These are phyloP conservation scores for Monascus ruber DNA, from an alignment of 2,329 filamentous ascomycete species.

Conservation along the genomic window DNA sequence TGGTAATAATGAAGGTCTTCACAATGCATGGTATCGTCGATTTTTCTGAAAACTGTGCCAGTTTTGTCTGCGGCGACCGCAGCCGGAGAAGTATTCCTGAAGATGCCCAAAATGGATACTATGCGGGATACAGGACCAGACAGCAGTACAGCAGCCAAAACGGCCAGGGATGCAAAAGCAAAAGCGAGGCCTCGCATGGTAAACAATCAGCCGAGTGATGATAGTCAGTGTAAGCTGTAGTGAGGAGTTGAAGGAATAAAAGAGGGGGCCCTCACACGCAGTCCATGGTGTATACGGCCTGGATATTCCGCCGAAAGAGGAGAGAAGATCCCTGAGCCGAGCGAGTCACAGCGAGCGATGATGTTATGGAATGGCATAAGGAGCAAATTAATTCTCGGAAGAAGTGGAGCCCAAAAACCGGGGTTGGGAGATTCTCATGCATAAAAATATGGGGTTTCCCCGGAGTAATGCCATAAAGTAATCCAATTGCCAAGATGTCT, in stretches of 20 bases:
- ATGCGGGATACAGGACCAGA: conserved; percentile 9
- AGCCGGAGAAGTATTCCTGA: conserved; percentile 10
- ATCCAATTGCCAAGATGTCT: too few relatives aligned
- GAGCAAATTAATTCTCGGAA: neutral
- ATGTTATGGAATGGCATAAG: neutral
- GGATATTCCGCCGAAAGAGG: too few relatives aligned
- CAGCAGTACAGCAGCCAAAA: conserved; percentile 9
- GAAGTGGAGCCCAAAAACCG: too few relatives aligned
- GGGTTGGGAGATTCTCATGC: too few relatives aligned
- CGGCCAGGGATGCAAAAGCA: conserved; percentile 9
- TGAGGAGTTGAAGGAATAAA: neutral
- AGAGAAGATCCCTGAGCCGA: too few relatives aligned
- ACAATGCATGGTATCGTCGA: conserved; percentile 45
- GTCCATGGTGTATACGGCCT: too few relatives aligned
- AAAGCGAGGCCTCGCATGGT: conserved; percentile 11
- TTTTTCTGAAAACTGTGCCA: conserved; percentile 27
- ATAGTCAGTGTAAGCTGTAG: neutral
- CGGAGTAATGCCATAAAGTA: too few relatives aligned
- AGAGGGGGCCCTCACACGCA: neutral
- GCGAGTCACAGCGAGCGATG: neutral
- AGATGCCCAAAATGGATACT: conserved; percentile 13
- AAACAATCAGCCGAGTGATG: neutral
- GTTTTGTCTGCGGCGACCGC: conserved; percentile 6
- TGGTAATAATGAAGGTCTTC: conserved; percentile 50
- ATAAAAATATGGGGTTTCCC: too few relatives aligned